Base-by-base conservation (phyloP, 2,329 filamentous ascomycete genomes). In the Fusarium bulbicola region DNA sequence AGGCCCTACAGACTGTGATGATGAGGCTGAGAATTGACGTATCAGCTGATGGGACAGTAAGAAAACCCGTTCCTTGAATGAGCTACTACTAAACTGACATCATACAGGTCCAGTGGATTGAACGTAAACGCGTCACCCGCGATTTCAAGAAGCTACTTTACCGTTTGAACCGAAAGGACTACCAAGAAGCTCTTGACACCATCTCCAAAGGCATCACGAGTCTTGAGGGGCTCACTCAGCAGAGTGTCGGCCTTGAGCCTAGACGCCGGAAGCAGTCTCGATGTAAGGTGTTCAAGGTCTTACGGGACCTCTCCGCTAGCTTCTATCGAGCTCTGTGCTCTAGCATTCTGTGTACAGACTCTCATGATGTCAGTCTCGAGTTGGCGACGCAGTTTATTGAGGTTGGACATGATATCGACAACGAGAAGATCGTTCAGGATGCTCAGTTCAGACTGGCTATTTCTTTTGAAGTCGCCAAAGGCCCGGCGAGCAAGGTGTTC, bases 1-100 rank as follows among this genome's bases (percentile, higher is more conserved):
- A 63, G 0, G 75, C 77, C 0, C 66, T 81, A 0, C 7, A 75
- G 0, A 68, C 72, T 37, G 66, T 82, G 20, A 70, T 61, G 50
- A 4, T 53, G 3, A 30, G 45, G 6, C 36, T 75, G 0, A 63
- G 58, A 15, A 49, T 73, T 0, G 43, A 74, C 6, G 34, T 74
- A 0, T 57, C 53, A 3, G 7, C 15, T 1, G 42, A 65, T 30
- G 70, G 70, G 24, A 24, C 68, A 9, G 70, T 56, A 6, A 54
- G 42, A 13, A 26, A 13, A 0, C 3, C 11, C 3, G 11, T 43
- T n/a, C 7, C 8, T 18, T 3, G 3, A 1, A 4, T 4, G 14
- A 45, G 21, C 0, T 18, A 1, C 45, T 54, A 1, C 11, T 40
- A 3, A 39, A 63, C 21, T 28, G 0, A 7, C 11, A 13, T 0